phyloP scores from a whole-genome alignment of 2,329 filamentous ascomycete genomes.

The Colletotrichum sp. region DNA sequence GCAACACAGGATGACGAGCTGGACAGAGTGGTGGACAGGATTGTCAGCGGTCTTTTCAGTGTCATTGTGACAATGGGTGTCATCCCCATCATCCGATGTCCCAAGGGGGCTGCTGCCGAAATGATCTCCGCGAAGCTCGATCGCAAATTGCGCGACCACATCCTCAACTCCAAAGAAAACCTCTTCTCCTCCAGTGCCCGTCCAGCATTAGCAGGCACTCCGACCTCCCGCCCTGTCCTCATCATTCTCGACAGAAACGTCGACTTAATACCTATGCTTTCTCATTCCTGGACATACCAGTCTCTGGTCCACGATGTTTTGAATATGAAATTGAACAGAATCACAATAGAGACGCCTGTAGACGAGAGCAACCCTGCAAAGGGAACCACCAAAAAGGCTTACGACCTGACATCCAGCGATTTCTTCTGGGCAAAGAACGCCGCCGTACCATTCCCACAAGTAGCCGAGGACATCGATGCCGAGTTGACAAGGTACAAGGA shows the following conservation, averaged over 20 bases:
- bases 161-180: conserved; percentile 97
- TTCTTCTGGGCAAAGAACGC: conserved; percentile 98
- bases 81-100: conserved; percentile 94
- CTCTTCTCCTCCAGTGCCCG: conserved; percentile 77
- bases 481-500: conserved; percentile 96
- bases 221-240: conserved; percentile 82
- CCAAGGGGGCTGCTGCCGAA: conserved; percentile 90
- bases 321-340: conserved; percentile 77
- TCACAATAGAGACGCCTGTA: conserved; percentile 84
- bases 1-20: conserved; percentile 90
- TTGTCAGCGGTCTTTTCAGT: conserved; percentile 96
- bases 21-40: conserved; percentile 84
- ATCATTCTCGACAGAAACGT: conserved; percentile 95
- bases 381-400: conserved; percentile 82
- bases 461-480: conserved; percentile 93
- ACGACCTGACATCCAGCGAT: conserved; percentile 87
- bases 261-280: conserved; percentile 97
- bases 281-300: conserved; percentile 85
- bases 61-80: conserved; percentile 99
- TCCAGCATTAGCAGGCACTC: conserved; percentile 61
- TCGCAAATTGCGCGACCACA: conserved; percentile 93
- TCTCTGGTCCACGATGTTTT: conserved; percentile 75
- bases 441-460: conserved; percentile 88
- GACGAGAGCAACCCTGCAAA: conserved; percentile 79
- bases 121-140: conserved; percentile 94